These are phyloP conservation scores for Smallanthus sonchifolius DNA, from an alignment of 129 eudicot genomes.

Conservation along the genomic window DNA sequence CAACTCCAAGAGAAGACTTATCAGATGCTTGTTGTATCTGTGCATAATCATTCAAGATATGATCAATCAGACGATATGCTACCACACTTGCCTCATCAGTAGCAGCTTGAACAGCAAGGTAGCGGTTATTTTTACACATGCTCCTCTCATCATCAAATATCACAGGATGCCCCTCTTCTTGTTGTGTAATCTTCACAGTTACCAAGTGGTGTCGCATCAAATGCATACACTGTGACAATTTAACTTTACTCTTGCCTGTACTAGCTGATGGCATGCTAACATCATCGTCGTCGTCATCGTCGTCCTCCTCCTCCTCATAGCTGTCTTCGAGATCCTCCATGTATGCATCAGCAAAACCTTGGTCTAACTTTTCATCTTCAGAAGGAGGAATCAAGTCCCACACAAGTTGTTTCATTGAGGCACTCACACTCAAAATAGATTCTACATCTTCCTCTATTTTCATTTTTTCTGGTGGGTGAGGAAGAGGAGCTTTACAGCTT, in stretches of 20 bases:
- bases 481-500: conserved; percentile 14
- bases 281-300: conserved; percentile 28
- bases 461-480: conserved; percentile 22
- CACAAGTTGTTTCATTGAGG: conserved; percentile 59
- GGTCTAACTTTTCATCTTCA: conserved; percentile 44
- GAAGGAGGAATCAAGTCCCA: conserved; percentile 37
- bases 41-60: conserved; percentile 51
- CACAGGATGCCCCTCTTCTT: neutral
- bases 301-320: conserved; percentile 20
- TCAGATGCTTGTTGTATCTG: conserved; percentile 35
- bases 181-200: conserved; percentile 3
- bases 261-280: neutral
- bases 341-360: conserved; percentile 66
- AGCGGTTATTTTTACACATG: conserved; percentile 31
- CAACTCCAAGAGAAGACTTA: conserved; percentile 41
- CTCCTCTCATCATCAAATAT: conserved; percentile 22
- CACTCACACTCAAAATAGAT: conserved; percentile 51
- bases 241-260: neutral
- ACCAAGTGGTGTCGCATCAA: conserved; percentile 23
- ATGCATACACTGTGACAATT: neutral
- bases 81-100: conserved; percentile 65
- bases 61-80: conserved; percentile 56
- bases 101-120: conserved; percentile 64
- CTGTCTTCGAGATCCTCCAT: conserved; percentile 54
- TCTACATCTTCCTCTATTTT: conserved; percentile 59